Base-by-base conservation (phyloP, 176 grass and related monocot species). In the Echinochloa phyllopogon region DNA sequence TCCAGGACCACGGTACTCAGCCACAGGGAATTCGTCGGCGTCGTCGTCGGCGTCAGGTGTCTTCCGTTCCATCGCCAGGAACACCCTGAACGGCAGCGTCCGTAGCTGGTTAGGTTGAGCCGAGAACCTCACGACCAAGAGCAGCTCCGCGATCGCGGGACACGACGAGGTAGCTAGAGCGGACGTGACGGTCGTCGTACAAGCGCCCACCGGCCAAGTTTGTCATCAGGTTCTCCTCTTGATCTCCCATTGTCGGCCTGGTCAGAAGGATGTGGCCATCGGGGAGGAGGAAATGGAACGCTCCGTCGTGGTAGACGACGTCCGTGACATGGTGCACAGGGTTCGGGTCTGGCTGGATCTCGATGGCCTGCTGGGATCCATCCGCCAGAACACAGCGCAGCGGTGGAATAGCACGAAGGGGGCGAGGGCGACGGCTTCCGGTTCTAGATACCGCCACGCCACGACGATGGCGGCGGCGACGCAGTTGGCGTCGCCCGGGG, bases 61-160 rank as follows among this genome's bases (percentile, higher is more conserved):
- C 36, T 9, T 36, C 15, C 36, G 36, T 66, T 6, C 5, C 2
- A 14, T 65, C 14, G 14, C 33, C 29, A 1, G 62, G 62, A 78
- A 33, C 58, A 78, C 58, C 24, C 4, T 43, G 41, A 78, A 78
- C 9, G 72, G 10, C 29, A 33, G 29, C 29, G 2, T 33, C 29
- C 29, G 2, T 33, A 42, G 58, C 57, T 3, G 7, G 8, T 0
- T 0, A 10, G 3, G 75, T 9, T 0, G 15, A 29, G n/a, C 6
- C 4, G 12, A 0, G 39, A 2, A 45, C 57, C 75, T 9, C 8
- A 63, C 8, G 25, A 79, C 60, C 76, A 49, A 37, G 41, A 78
- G 76, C 41, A 78, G 24, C 3, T 78, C n/a, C 0, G n/a, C n/a
- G n/a, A n/a, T 24, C 58, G 16, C 76, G 24, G 76, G 76, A 78